Evolutionary conservation across 2,329 filamentous ascomycete genomes (phyloP).

Genomic region (Talaromyces sp.): DNA sequence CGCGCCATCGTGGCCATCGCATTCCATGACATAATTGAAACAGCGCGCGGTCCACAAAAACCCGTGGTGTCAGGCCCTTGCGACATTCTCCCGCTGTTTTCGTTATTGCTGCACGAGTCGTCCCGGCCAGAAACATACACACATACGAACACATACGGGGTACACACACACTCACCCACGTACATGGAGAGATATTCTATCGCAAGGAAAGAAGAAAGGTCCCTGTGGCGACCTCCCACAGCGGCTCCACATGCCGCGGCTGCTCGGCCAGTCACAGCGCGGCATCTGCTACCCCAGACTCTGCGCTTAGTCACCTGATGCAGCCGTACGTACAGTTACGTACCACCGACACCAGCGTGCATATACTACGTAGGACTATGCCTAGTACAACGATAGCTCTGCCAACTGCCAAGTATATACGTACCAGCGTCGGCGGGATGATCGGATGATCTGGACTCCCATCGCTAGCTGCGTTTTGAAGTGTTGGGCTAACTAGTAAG

Average conservation of each 20-base stretch:
- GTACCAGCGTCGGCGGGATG: too few relatives aligned
- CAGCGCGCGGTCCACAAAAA: neutral
- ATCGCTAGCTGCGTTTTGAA: too few relatives aligned
- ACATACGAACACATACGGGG: too few relatives aligned
- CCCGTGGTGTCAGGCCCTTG: neutral
- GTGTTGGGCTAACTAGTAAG: too few relatives aligned
- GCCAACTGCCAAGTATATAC: too few relatives aligned
- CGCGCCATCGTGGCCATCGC: neutral
- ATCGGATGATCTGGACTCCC: too few relatives aligned
- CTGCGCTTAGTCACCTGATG: neutral
- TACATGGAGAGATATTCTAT: neutral
- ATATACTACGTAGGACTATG: too few relatives aligned
- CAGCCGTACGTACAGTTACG: too few relatives aligned
- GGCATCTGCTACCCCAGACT: neutral
- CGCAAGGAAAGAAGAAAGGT: neutral
- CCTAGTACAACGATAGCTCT: too few relatives aligned
- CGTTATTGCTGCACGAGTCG: neutral
- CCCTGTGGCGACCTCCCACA: neutral
- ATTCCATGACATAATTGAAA: slow-evolving; percentile 13
- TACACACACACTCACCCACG: too few relatives aligned
- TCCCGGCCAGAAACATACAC: too few relatives aligned
- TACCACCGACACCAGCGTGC: too few relatives aligned
- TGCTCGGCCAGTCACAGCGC: neutral
- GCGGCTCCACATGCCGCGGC: neutral
- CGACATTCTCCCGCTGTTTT: neutral